Evolutionary conservation across 2,329 filamentous ascomycete species (phyloP), one percentile per base, ranked within the genome.

Genomic region (Acrocalymma vagum): DNA sequence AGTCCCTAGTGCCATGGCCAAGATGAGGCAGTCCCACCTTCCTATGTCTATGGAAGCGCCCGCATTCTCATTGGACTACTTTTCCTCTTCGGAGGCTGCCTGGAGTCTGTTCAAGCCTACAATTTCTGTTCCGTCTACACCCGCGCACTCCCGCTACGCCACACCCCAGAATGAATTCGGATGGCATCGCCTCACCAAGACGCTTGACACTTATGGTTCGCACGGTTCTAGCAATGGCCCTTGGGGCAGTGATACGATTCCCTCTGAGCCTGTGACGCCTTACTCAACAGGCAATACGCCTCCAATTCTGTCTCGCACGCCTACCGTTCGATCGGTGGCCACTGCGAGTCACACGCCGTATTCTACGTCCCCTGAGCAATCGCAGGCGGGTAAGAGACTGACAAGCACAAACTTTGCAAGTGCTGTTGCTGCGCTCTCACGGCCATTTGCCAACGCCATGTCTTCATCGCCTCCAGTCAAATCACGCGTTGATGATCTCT

Each of bases 221-320:
- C 72, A 72, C 39, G 72, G 72, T 7, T 81, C 78, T 7, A 78
- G 75, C 3, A 73, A 75, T 38, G 79, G 78, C 26, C 69, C 72
- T 3, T 78, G 75, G 73, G 72, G 74, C 16, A 70, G 65, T 45
- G 70, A 72, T 30, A 53, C 53, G 4, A 28, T 62, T 13, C 62
- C 58, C 5, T 72, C 71, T 29, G 76, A 76, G 32, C 73, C 77
- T 3, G 72, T 75, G 3, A 78, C 77, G 3, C 74, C 79, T 2
- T 75, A 76, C 51, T 81, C 78, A 3, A 78, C 75, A 1, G 76
- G 76, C 11, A 75, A 72, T 15, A 81, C 79, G 3, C 79, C 79
- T 29, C 79, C 79, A 5, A 63, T 68, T 16, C 53, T 70, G 24
- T 72, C 74, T 17, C 72, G 74, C 35, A 58, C 66, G 15, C 62